Evolutionary conservation across 2,329 filamentous ascomycete genomes (phyloP).

Genomic region (Phialophora macrospora): DNA sequence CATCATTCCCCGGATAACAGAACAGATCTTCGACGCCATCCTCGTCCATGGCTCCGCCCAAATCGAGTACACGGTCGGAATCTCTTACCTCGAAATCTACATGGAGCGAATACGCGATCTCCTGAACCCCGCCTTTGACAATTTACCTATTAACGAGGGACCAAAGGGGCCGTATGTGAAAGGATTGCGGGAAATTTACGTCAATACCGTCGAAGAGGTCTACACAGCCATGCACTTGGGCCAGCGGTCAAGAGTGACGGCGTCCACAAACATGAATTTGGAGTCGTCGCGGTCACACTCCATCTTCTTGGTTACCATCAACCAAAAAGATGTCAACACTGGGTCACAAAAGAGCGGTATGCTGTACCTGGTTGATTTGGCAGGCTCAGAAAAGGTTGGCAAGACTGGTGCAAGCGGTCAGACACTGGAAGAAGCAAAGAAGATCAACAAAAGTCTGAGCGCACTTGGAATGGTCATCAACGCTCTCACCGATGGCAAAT

Average conservation of each 20-base stretch:
- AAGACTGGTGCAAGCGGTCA: conserved; percentile 98
- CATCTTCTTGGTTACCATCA: conserved; percentile 95
- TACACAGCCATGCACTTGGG: conserved; percentile 96
- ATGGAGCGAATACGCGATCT: conserved; percentile 98
- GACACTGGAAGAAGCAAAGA: conserved; percentile 97
- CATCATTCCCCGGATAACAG: conserved; percentile 94
- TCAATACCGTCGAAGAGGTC: conserved; percentile 92
- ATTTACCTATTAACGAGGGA: conserved; percentile 96
- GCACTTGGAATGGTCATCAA: conserved; percentile 99
- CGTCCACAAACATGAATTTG: conserved; percentile 98
- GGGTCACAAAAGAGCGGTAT: conserved; percentile 95
- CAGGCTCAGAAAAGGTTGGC: conserved; percentile 96
- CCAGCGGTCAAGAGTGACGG: conserved; percentile 85
- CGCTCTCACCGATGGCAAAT: conserved; percentile 94
- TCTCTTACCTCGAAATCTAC: conserved; percentile 99
- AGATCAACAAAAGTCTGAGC: conserved; percentile 99
- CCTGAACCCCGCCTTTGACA: conserved; percentile 89
- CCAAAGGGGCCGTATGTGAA: conserved; percentile 98
- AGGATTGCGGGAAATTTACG: conserved; percentile 90
- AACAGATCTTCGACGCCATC: conserved; percentile 97
- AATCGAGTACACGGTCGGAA: conserved; percentile 97
- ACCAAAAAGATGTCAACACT: conserved; percentile 96
- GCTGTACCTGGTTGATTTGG: conserved; percentile 96
- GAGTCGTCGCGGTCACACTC: conserved; percentile 98
- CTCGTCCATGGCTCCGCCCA: conserved; percentile 80